Evolutionary conservation across 768 basidiomycete genomes (phyloP), one percentile per base, ranked within the genome.

Genomic region (Pisolithus marmoratus): DNA sequence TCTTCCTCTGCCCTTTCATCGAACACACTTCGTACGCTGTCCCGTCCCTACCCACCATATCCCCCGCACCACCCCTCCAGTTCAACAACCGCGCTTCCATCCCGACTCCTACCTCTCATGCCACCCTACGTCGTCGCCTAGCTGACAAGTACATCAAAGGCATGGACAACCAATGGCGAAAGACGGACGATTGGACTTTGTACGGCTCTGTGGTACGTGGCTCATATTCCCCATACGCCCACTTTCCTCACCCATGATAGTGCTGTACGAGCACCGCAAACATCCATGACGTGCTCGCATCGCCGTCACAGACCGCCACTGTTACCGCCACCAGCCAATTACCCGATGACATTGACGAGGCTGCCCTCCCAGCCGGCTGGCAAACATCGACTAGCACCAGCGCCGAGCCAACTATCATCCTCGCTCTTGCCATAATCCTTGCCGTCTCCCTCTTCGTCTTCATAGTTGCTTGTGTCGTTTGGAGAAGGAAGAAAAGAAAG

Each of bases 201-300:
- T 87, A 83, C 58, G 87, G 87, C n/a, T 83, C 82, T n/a, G 79
- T 82, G 14, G 72, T 84, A 37, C 79, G 84, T 11, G 61, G 54
- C 70, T 3, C 8, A 36, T 27, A 17, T 6, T 9, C 5, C 31
- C 9, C 24, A 40, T 6, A 37, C 3, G 23, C 46, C 34, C 9
- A 37, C 20, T 2, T 22, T 26, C 15, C 23, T 14, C 34, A 54
- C 54, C 48, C 53, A 31, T 48, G 26, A 20, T 38, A 67, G 68
- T 68, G 59, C 37, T 54, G 51, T 46, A 24, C 59, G 3, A 47
- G 26, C 17, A 48, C 27, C 26, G n/a, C 52, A 14, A 57, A 29
- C 43, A 34, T 60, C 5, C 23, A 61, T 2, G 8, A 23, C 42
- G 6, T 8, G 8, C 53, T 24, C 14, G 38, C 54, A 0, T 49